Conservation (phyloP, 768 basidiomycete genomes). For the Amanita inopinata region DNA sequence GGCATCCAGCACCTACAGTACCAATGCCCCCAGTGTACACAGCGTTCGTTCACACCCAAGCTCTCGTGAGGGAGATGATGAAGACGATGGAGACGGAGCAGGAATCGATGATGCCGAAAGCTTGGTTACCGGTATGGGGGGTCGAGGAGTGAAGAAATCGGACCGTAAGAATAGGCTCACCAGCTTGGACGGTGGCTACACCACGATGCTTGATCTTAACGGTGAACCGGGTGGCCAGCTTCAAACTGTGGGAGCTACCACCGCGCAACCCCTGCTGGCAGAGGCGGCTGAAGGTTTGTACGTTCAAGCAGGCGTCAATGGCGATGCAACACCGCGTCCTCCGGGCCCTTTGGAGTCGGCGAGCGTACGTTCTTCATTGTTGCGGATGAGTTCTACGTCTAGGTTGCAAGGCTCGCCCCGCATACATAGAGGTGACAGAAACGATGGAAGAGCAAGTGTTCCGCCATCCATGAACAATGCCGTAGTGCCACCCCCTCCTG, state of each 20-base stretch:
- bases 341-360: slow-evolving; percentile 15
- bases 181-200: slow-evolving; percentile 32
- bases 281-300: slow-evolving; percentile 8
- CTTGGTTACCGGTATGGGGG: not conserved
- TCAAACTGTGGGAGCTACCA: slow-evolving; percentile 21
- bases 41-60: slow-evolving; percentile 30
- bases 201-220: slow-evolving; percentile 30
- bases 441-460: slow-evolving; percentile 1
- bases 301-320: slow-evolving; percentile 23
- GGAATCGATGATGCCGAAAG: slow-evolving; percentile 10
- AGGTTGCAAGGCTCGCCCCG: slow-evolving; percentile 2
- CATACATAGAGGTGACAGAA: slow-evolving; percentile 3
- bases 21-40: slow-evolving; percentile 11
- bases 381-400: slow-evolving; percentile 6
- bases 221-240: slow-evolving; percentile 20
- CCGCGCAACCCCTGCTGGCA: slow-evolving; percentile 24
- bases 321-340: slow-evolving; percentile 50
- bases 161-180: slow-evolving; percentile 16
- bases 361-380: not conserved
- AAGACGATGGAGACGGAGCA: slow-evolving; percentile 27
- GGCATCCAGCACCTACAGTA: slow-evolving; percentile 5
- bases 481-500: slow-evolving; percentile 4
- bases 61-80: slow-evolving; percentile 52
- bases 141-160: not conserved
- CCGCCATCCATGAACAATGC: too few relatives aligned